These are phyloP conservation scores for Lecanosticta acicola DNA, from an alignment of 2,329 filamentous ascomycete species.

Conservation along the genomic window DNA sequence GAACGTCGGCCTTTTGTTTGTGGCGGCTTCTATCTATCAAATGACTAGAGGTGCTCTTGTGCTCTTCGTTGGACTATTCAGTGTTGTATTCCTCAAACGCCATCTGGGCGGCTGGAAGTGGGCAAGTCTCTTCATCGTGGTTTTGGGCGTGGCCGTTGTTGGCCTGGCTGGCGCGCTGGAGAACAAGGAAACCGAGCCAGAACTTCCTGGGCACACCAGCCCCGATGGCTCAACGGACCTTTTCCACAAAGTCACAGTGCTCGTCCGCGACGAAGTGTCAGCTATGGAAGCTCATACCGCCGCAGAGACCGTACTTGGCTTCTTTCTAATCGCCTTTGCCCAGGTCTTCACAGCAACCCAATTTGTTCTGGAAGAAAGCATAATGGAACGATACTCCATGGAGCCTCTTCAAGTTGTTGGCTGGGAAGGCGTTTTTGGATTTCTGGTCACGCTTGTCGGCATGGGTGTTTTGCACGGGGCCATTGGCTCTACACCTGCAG, in stretches of 20 bases:
- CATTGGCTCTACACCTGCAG: constrained; percentile 68
- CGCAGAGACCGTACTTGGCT: constrained; percentile 69
- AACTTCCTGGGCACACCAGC: constrained; percentile 26
- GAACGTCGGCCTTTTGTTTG: constrained; percentile 91
- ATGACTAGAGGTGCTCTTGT: constrained; percentile 96
- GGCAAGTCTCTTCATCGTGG: constrained; percentile 79
- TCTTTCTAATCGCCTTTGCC: constrained; percentile 83
- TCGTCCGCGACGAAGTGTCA: constrained; percentile 33
- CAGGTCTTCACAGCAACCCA: constrained; percentile 97
- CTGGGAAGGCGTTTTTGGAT: constrained; percentile 93
- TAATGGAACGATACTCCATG: constrained; percentile 71
- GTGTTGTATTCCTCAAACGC: constrained; percentile 79
- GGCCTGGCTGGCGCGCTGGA: constrained; percentile 82
- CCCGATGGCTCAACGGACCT: constrained; percentile 25
- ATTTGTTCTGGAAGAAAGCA: constrained; percentile 92
- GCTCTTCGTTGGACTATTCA: constrained; percentile 92
- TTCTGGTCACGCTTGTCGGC: constrained; percentile 67
- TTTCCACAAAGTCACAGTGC: constrained; percentile 10
- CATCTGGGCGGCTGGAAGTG: constrained; percentile 85
- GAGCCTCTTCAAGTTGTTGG: constrained; percentile 88
- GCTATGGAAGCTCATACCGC: constrained; percentile 48
- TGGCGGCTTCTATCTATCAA: constrained; percentile 94
- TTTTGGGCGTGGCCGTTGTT: constrained; percentile 81
- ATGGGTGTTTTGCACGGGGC: constrained; percentile 76
- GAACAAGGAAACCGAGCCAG: constrained; percentile 50